Conservation (phyloP, 768 basidiomycete genomes). For the Collybia sordida region DNA sequence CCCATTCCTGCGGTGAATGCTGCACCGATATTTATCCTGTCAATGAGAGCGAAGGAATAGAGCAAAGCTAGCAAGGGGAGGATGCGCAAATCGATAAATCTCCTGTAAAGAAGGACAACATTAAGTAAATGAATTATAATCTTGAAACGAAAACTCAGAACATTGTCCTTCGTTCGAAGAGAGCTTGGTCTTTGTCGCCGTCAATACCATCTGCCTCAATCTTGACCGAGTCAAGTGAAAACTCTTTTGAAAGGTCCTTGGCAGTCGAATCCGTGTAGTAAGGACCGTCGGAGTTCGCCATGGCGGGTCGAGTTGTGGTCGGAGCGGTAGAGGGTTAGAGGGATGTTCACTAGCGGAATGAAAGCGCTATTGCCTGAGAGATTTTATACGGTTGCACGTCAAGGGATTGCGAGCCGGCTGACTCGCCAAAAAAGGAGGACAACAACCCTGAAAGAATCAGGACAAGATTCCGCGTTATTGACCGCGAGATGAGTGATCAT, state of each 20-base stretch:
- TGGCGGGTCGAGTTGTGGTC: background rate
- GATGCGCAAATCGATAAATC: constrained; percentile 40
- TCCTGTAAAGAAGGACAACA: constrained; percentile 21
- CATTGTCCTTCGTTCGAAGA: constrained; percentile 38
- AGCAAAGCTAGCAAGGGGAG: constrained; percentile 39
- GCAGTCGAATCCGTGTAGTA: constrained; percentile 12
- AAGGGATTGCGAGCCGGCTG: constrained; percentile 8
- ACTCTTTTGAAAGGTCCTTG: constrained; percentile 8
- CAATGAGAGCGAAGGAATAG: constrained; percentile 43
- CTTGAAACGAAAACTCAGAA: constrained; percentile 13
- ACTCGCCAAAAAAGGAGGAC: constrained; percentile 10
- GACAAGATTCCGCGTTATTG: constrained; percentile 8
- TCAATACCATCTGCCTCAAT: constrained; percentile 5
- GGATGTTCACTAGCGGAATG: background rate
- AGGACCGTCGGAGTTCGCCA: constrained; percentile 10
- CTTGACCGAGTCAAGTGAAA: constrained; percentile 12
- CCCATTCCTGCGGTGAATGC: constrained; percentile 46
- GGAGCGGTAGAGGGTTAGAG: background rate
- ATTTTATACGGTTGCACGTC: constrained; percentile 12
- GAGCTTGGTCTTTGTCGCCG: constrained; percentile 12
- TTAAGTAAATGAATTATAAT: background rate
- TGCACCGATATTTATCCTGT: constrained; percentile 42
- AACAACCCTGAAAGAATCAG: constrained; percentile 13
- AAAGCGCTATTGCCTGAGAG: background rate
- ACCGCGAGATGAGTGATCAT: constrained; percentile 5